Percentiles rank a stretch among this genome's conserved stretches.
Evolutionary conservation across 2,329 filamentous ascomycete species (phyloP).

Genomic region (Helotiales sp.): DNA sequence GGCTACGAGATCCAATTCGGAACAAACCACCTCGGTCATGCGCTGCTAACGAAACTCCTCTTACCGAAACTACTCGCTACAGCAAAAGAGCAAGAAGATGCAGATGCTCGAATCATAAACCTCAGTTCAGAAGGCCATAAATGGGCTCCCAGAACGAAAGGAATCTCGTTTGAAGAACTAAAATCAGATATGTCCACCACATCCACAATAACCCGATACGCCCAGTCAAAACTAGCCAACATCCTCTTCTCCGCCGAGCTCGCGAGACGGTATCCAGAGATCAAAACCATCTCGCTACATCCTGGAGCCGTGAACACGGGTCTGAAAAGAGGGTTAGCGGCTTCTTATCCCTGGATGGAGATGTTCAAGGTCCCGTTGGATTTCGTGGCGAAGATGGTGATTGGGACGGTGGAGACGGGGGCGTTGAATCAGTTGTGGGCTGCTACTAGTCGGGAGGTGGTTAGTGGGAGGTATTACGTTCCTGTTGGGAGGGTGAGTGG

Average conservation of each 20-base stretch:
- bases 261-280: constrained; percentile 38
- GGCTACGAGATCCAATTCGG: constrained; percentile 51
- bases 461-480: constrained; percentile 39
- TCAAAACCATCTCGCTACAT: constrained; percentile 41
- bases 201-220: constrained; percentile 35
- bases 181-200: constrained; percentile 1
- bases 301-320: constrained; percentile 38
- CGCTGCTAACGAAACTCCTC: constrained; percentile 42
- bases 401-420: constrained; percentile 29
- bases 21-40: constrained; percentile 51
- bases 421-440: constrained; percentile 44
- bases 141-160: background rate
- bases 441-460: constrained; percentile 24
- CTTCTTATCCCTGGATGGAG: background rate
- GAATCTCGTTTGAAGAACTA: constrained; percentile 33
- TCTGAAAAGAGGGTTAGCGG: constrained; percentile 2
- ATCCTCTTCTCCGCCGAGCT: constrained; percentile 44
- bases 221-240: constrained; percentile 50
- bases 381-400: background rate
- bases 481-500: constrained; percentile 36
- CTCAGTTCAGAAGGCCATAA: constrained; percentile 9
- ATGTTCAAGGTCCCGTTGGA: constrained; percentile 7
- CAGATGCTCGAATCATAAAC: constrained; percentile 19
- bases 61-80: constrained; percentile 36
- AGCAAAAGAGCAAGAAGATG: constrained; percentile 9